Evolutionary conservation across 805 yeast species (phyloP).

Genomic region (Nakazawaea holstii): DNA sequence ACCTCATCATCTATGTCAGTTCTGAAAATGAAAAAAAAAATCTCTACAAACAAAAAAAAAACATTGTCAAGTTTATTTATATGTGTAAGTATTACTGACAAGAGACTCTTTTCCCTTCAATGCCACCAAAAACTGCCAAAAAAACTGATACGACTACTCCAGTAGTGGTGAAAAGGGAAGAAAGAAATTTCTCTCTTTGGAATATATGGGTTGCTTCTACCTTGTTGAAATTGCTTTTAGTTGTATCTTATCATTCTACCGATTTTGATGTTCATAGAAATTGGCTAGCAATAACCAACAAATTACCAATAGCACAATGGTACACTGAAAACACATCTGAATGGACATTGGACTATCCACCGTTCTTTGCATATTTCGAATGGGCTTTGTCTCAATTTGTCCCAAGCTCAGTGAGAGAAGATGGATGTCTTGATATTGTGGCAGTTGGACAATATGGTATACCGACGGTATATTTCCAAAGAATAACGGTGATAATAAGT

Average conservation of each 20-base stretch:
- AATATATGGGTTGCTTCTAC: constrained; percentile 64
- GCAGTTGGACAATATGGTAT: constrained; percentile 62
- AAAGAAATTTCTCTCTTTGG: constrained; percentile 45
- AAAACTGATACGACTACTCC: not conserved
- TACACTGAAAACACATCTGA: constrained; percentile 71
- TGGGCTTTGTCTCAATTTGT: constrained; percentile 70
- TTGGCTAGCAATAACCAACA: constrained; percentile 89
- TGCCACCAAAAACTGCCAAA: not conserved
- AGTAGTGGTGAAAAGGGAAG: not conserved
- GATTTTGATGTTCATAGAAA: constrained; percentile 97
- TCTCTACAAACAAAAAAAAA: no score
- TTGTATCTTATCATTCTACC: constrained; percentile 84
- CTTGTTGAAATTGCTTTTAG: constrained; percentile 53
- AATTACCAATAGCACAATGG: constrained; percentile 75
- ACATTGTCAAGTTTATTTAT: not conserved
- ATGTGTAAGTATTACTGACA: no score
- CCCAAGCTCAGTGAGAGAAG: constrained; percentile 54
- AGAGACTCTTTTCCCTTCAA: not conserved
- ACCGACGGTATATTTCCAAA: constrained; percentile 80
- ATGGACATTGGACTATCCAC: constrained; percentile 98
- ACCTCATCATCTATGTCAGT: no score
- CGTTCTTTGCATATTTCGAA: constrained; percentile 95
- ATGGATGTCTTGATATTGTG: constrained; percentile 74
- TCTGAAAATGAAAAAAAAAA: not conserved
- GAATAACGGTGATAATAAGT: constrained; percentile 71